Percentiles rank a stretch among this genome's conserved stretches.
These are phyloP conservation scores for Guillardia theta DNA, from an alignment of 78 protist species.

Conservation along the genomic window DNA sequence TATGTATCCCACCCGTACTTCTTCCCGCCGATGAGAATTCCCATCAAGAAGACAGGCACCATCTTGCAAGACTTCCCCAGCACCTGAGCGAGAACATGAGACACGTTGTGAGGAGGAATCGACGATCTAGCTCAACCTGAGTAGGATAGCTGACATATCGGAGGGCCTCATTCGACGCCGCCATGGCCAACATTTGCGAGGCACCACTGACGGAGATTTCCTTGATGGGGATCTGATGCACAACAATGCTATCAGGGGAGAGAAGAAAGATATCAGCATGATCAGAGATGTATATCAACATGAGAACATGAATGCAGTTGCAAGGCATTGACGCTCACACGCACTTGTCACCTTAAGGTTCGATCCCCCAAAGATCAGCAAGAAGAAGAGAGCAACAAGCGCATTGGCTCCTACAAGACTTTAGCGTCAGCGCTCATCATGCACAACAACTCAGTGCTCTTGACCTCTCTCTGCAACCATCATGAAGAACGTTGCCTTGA, in stretches of 20 bases:
- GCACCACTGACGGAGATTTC: not conserved
- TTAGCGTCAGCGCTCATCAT: too few species aligned
- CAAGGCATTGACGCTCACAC: too few species aligned
- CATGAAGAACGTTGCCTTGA: constrained; percentile 31
- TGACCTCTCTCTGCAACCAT: not conserved
- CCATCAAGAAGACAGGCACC: constrained; percentile 6
- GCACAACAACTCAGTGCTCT: too few species aligned
- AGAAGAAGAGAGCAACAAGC: not conserved
- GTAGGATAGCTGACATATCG: not conserved
- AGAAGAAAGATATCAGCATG: too few species aligned
- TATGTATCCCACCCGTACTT: not conserved
- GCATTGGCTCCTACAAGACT: not conserved
- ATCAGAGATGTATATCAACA: too few species aligned
- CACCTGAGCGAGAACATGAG: not conserved
- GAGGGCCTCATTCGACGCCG: not conserved
- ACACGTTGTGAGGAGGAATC: not conserved
- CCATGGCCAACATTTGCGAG: constrained; percentile 16
- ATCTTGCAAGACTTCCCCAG: constrained; percentile 26
- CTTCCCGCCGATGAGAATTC: not conserved
- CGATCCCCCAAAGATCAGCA: not conserved
- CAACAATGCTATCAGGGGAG: too few species aligned
- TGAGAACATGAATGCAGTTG: too few species aligned
- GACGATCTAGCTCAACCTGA: not conserved
- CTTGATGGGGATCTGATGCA: not conserved
- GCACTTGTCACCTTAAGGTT: not conserved